Evolutionary conservation across 805 yeast genomes (phyloP).

Genomic region (Ogataea methanolica): DNA sequence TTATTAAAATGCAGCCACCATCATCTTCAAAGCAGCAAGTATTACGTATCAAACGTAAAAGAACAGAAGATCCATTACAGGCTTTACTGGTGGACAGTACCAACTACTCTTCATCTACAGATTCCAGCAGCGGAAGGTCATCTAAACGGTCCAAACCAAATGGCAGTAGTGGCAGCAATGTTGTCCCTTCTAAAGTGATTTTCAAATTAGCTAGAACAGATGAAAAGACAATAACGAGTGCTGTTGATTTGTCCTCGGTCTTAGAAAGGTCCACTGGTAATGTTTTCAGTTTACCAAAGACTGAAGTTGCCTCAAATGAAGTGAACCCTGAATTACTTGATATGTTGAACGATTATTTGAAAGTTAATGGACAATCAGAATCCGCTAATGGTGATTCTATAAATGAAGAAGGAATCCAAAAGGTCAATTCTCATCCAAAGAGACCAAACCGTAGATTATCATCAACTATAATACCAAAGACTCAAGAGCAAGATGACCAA

Average conservation of each 20-base stretch:
- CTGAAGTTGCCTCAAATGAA: constrained; percentile 16
- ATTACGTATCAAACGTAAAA: constrained; percentile 79
- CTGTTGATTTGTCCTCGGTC: constrained; percentile 16
- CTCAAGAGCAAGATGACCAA: constrained; percentile 8
- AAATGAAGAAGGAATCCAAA: no score
- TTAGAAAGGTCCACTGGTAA: constrained; percentile 14
- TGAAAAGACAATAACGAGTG: constrained; percentile 18
- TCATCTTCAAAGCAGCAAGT: constrained; percentile 45
- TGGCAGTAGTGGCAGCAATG: not conserved
- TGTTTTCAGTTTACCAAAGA: constrained; percentile 22
- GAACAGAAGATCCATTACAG: constrained; percentile 84
- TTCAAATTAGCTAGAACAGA: constrained; percentile 48
- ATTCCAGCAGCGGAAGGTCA: constrained; percentile 12
- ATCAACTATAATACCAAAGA: constrained; percentile 13
- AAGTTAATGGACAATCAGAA: constrained; percentile 25
- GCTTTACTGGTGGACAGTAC: constrained; percentile 54
- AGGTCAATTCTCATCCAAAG: constrained; percentile 5
- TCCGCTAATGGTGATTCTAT: constrained; percentile 5
- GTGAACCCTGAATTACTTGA: constrained; percentile 65
- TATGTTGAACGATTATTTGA: constrained; percentile 63
- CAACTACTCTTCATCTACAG: no score
- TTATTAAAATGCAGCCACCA: not conserved
- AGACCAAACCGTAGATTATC: constrained; percentile 29
- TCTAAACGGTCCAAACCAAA: constrained; percentile 36
- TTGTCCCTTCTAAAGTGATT: constrained; percentile 25